Evolutionary conservation across 2,329 filamentous ascomycete genomes (phyloP), one percentile per base, ranked within the genome.

Genomic region (Dactylellina cionopaga): DNA sequence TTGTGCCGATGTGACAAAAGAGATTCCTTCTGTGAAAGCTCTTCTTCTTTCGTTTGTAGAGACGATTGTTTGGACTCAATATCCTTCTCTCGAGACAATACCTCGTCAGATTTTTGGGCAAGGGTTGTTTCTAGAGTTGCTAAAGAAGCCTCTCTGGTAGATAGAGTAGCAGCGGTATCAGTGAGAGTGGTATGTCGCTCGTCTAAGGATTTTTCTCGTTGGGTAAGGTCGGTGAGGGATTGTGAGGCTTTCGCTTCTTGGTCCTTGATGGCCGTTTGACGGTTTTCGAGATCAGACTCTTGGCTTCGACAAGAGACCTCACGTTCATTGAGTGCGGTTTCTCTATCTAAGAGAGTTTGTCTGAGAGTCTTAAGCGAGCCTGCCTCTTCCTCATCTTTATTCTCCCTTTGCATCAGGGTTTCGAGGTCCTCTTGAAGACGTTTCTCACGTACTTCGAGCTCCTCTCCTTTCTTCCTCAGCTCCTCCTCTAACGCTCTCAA

Each of bases 381-480:
- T 5, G 56, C 41, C 44, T 70, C 65, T 58, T 63, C 44, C 10
- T 71, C 41, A 27, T 58, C 58, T 5, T 64, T 41, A 13, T 58
- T 54, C 35, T 71, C 66, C 29, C 66, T 64, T 19, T 46, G 43
- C 29, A 64, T 49, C 17, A 71, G 58, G 1, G 49, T 43, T 5
- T 71, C 66, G 5, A 71, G 51, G 13, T 63, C 58, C 5, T 64
- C 58, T 29, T 64, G 37, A 0, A 71, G 51, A 7, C 27, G 37
- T 1, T 13, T 62, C 19, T 71, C 66, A 11, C 66, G 51, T 19
- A 56, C 25, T 27, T 71, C 66, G 10, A 71, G 44, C 27, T 71
- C 66, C n/a, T 64, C 66, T 7, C 24, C 43, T 22, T 63, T 64
- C 13, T 39, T 47, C 43, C 37, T 63, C 13, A 71, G 27, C 44